Evolutionary conservation across 495 filamentous ascomycete genomes (phyloP).

Genomic region (Trichoderma reesei): DNA sequence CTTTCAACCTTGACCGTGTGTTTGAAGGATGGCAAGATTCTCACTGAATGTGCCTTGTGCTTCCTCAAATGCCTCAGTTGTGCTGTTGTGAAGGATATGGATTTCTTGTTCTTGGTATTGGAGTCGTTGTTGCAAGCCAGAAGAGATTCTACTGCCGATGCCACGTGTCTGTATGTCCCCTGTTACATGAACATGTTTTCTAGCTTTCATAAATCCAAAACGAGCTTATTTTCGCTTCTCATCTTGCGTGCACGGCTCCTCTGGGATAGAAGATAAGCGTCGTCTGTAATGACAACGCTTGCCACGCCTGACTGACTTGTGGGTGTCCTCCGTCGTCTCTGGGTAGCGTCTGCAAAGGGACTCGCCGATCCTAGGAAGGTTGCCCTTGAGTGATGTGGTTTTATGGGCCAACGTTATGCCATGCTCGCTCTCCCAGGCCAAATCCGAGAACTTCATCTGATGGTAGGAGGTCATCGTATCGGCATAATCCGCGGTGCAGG

Average conservation of each 20-base stretch:
- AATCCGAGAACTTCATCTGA: neutral
- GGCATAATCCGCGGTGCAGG: neutral
- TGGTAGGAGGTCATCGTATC: neutral
- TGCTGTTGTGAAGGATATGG: too few relatives aligned
- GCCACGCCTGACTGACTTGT: neutral
- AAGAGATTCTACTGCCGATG: too few relatives aligned
- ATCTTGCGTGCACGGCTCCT: too few relatives aligned
- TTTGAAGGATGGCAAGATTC: constrained; percentile 6
- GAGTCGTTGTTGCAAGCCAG: neutral
- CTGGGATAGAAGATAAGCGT: too few relatives aligned
- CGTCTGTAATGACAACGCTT: too few relatives aligned
- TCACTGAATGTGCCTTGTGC: too few relatives aligned
- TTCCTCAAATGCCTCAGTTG: too few relatives aligned
- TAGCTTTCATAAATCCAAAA: too few relatives aligned
- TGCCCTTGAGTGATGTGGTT: neutral
- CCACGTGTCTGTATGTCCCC: too few relatives aligned
- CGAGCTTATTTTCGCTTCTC: too few relatives aligned
- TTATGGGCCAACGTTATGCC: neutral
- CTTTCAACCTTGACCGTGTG: constrained; percentile 55
- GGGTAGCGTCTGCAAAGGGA: neutral
- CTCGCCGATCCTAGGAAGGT: neutral
- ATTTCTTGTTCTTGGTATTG: neutral
- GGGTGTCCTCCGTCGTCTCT: neutral
- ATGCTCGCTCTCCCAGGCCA: neutral
- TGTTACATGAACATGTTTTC: too few relatives aligned